Evolutionary conservation across 768 basidiomycete genomes (phyloP).

Genomic region (Leccinum uliginosum): DNA sequence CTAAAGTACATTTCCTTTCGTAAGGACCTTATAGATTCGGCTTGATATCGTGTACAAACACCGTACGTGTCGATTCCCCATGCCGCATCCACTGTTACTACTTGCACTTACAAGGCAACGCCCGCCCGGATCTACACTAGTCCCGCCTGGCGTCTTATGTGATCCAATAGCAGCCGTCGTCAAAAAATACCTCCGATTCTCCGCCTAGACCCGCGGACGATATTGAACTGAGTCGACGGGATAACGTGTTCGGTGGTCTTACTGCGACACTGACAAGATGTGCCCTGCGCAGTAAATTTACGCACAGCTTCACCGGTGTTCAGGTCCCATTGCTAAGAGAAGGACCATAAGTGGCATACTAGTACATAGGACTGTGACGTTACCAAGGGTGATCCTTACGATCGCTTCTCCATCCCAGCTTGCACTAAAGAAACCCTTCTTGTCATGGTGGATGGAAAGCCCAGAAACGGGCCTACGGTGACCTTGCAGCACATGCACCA

Average conservation of each 20-base stretch:
- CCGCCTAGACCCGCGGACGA: constrained; percentile 24
- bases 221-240: constrained; percentile 26
- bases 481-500: constrained; percentile 58
- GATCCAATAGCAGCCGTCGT: constrained; percentile 3
- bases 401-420: constrained; percentile 92
- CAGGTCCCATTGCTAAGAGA: constrained; percentile 90
- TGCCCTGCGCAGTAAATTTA: constrained; percentile 75
- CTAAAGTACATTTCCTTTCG: constrained; percentile 28
- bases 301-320: constrained; percentile 81
- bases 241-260: constrained; percentile 52
- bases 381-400: constrained; percentile 43
- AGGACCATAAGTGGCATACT: constrained; percentile 8
- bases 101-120: constrained; percentile 88
- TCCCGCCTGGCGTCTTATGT: constrained; percentile 11
- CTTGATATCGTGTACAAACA: constrained; percentile 89
- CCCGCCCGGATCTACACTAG: constrained; percentile 76
- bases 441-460: constrained; percentile 72
- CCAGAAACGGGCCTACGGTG: constrained; percentile 83
- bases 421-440: constrained; percentile 84
- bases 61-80: constrained; percentile 84
- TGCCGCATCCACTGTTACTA: constrained; percentile 93
- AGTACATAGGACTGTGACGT: neutral
- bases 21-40: constrained; percentile 32
- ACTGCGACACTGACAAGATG: constrained; percentile 81
- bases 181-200: constrained; percentile 18